Percentiles rank a stretch among this genome's conserved stretches.
phyloP scores from a whole-genome alignment of 352 stramenopile genomes.

The Phytophthora parvispora region DNA sequence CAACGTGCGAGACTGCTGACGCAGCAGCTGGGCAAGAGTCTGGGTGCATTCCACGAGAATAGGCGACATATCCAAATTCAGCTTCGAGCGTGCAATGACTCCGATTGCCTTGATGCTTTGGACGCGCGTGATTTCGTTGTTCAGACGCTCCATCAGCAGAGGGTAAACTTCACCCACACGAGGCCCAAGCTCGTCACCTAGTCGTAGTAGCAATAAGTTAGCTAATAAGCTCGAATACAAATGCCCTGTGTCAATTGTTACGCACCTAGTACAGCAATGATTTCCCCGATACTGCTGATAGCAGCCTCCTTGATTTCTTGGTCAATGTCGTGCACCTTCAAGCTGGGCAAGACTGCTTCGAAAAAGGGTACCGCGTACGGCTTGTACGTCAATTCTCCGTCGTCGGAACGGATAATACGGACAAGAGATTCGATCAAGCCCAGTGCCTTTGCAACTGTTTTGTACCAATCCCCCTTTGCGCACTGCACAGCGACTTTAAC shows the following conservation, averaged over 20 bases:
- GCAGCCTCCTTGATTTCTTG: constrained; percentile 99
- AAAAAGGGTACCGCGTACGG: constrained; percentile 90
- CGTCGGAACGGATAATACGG: constrained; percentile 71
- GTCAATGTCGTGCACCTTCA: constrained; percentile 98
- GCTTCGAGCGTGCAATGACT: constrained; percentile 88
- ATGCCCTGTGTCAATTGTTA: no score
- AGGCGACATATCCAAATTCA: constrained; percentile 91
- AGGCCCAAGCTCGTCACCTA: constrained; percentile 84
- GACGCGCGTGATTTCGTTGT: constrained; percentile 99
- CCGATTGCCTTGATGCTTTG: constrained; percentile 97
- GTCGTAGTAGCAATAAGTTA: constrained; percentile 17
- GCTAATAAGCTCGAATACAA: no score
- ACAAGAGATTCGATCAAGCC: constrained; percentile 95
- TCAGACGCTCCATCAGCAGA: constrained; percentile 96
- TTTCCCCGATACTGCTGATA: constrained; percentile 92
- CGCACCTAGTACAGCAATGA: constrained; percentile 83
- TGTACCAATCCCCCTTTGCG: constrained; percentile 99
- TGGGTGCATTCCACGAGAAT: constrained; percentile 92
- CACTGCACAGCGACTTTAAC: constrained; percentile 91
- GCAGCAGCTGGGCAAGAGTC: constrained; percentile 93
- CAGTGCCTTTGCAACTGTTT: constrained; percentile 97
- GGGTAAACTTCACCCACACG: constrained; percentile 90
- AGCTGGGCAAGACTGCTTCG: constrained; percentile 94
- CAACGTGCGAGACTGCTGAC: constrained; percentile 95
- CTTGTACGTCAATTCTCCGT: constrained; percentile 46